Conservation (phyloP, 441 rosid genomes). For the Gossypium gossypioides region DNA sequence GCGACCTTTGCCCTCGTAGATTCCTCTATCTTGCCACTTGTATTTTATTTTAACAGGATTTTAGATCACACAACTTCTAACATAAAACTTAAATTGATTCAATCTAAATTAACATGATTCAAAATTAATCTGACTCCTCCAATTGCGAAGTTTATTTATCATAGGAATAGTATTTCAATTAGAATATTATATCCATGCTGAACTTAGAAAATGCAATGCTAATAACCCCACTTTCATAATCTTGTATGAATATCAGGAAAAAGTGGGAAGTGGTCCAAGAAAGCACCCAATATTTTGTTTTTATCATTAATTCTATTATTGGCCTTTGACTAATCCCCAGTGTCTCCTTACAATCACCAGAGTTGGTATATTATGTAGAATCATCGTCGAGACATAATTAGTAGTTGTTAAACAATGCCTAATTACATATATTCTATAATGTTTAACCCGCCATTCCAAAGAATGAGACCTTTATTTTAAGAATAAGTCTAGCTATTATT, state of each 20-base stretch:
- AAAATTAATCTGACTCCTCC: too few species aligned
- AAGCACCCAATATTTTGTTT: slow-evolving; percentile 11
- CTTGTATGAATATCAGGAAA: not conserved
- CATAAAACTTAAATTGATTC: too few species aligned
- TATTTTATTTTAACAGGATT: too few species aligned
- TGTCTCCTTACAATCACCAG: not conserved
- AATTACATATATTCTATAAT: not conserved
- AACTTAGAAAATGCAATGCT: slow-evolving; percentile 8
- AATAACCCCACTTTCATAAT: slow-evolving; percentile 19
- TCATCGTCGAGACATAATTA: slow-evolving; percentile 11
- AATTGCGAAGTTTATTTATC: too few species aligned
- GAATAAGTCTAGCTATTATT: too few species aligned
- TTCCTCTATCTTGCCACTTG: too few species aligned
- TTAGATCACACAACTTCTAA: too few species aligned
- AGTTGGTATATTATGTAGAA: not conserved
- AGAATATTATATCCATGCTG: slow-evolving; percentile 1
- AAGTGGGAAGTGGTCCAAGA: slow-evolving; percentile 21
- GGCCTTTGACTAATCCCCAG: not conserved
- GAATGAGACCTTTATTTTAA: slow-evolving; percentile 13
- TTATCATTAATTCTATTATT: slow-evolving; percentile 17
- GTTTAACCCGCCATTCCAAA: slow-evolving; percentile 16
- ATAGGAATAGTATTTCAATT: not conserved
- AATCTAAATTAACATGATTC: too few species aligned
- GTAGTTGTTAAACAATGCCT: slow-evolving; percentile 1
- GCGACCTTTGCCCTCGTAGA: too few species aligned